A percentile compares a stretch with the other conserved stretches of the same genome.
phyloP scores from a whole-genome alignment of 2,329 filamentous ascomycete species.

The Ilyonectria robusta region DNA sequence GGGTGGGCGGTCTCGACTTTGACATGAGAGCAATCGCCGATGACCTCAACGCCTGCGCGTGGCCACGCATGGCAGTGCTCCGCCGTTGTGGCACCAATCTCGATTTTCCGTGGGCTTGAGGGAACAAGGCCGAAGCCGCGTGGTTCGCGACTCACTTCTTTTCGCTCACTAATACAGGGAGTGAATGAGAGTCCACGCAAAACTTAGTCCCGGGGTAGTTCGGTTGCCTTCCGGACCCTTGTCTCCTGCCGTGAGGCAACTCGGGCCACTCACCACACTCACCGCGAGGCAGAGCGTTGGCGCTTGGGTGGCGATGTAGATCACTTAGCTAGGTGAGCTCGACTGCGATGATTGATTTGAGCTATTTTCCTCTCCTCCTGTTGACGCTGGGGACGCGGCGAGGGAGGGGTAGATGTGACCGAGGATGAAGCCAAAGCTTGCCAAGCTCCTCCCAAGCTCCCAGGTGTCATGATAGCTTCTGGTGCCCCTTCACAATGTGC shows the following conservation, averaged over 20 bases:
- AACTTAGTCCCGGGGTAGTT: not conserved
- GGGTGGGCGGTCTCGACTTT: slow-evolving; percentile 5
- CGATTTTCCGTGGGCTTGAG: not conserved
- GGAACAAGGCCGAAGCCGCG: not conserved
- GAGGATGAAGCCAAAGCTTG: not conserved
- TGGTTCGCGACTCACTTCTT: not conserved
- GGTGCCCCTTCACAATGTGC: too few relatives aligned
- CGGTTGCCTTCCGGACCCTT: not conserved
- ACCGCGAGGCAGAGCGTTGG: slow-evolving; percentile 17
- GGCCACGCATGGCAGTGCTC: not conserved
- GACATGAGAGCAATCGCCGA: not conserved
- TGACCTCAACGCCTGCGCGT: not conserved
- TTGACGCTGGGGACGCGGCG: not conserved
- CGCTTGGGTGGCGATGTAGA: slow-evolving; percentile 5
- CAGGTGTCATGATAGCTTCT: too few relatives aligned
- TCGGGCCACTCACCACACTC: slow-evolving; percentile 2
- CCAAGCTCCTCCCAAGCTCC: not conserved
- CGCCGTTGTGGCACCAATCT: not conserved
- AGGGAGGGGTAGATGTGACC: not conserved
- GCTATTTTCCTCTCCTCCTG: not conserved
- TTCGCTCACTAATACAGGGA: not conserved
- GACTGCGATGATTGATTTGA: not conserved
- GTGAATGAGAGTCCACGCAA: not conserved
- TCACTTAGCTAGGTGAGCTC: not conserved
- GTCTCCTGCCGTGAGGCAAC: slow-evolving; percentile 2